Percentiles rank a stretch among this genome's conserved stretches.
Conservation (phyloP, 2,329 filamentous ascomycete genomes). For the Penicillium polonicum region DNA sequence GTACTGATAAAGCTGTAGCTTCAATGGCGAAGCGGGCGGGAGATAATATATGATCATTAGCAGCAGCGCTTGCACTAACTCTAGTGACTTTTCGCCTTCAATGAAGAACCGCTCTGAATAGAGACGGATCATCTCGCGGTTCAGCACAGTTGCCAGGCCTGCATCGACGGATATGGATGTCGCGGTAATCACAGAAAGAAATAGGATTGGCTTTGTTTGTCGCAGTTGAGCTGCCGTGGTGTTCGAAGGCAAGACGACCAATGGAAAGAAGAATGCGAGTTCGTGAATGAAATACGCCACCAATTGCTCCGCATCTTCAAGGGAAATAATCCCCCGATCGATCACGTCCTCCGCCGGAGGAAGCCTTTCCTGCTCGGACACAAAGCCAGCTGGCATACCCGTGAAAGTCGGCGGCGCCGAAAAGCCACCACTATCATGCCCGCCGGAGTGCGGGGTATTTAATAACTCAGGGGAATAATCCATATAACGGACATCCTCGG, state of each 20-base stretch:
- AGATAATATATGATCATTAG: conserved; percentile 53
- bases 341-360: conserved; percentile 28
- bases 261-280: conserved; percentile 30
- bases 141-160: conserved; percentile 45
- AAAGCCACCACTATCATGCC: conserved; percentile 21
- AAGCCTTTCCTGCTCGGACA: conserved; percentile 15
- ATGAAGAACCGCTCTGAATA: conserved; percentile 52
- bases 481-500: conserved; percentile 22
- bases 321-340: conserved; percentile 33
- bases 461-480: conserved; percentile 29
- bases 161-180: conserved; percentile 57
- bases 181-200: conserved; percentile 68
- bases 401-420: conserved; percentile 23
- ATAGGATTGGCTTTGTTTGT: conserved; percentile 60
- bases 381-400: conserved; percentile 17
- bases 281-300: conserved; percentile 35
- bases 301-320: conserved; percentile 33
- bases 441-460: conserved; percentile 16
- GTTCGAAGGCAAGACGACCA: conserved; percentile 29
- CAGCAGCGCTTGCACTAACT: conserved; percentile 52
- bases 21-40: conserved; percentile 49
- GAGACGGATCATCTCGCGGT: conserved; percentile 50
- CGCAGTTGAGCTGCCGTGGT: conserved; percentile 34
- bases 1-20: conserved; percentile 53
- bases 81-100: conserved; percentile 52